Conservation (phyloP, 2,329 filamentous ascomycete species). For the Bretziella fagacearum region DNA sequence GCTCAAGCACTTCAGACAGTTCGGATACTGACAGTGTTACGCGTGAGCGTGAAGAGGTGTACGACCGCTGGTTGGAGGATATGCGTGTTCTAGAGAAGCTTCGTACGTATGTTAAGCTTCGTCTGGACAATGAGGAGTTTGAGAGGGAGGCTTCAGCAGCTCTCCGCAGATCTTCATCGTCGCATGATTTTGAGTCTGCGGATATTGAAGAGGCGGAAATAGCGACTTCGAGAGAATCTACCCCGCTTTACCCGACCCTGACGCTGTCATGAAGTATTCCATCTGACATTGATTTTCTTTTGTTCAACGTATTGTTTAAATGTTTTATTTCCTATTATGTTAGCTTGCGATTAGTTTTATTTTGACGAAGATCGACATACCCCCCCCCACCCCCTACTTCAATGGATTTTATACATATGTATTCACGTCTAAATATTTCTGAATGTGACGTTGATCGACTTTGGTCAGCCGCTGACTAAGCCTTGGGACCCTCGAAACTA, state of each 20-base stretch:
- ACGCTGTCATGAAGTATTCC: neutral
- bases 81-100: conserved; percentile 47
- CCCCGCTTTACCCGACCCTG: conserved; percentile 13
- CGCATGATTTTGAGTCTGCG: neutral
- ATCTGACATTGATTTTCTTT: neutral
- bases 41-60: conserved; percentile 42
- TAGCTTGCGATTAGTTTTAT: neutral
- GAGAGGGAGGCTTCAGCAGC: conserved; percentile 21
- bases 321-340: neutral
- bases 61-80: conserved; percentile 49
- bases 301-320: neutral
- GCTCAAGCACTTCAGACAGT: conserved; percentile 35
- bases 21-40: conserved; percentile 35
- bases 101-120: conserved; percentile 38
- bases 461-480: no score
- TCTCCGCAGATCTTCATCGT: conserved; percentile 16
- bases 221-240: conserved; percentile 7
- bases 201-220: conserved; percentile 10
- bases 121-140: conserved; percentile 41
- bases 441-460: no score
- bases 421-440: no score
- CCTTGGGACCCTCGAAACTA: no score
- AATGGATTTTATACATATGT: no score
- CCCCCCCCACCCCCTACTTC: no score
- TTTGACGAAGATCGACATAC: no score